Evolutionary conservation across 1,284 basidiomycete genomes (phyloP).

Genomic region (Athelia sp.): DNA sequence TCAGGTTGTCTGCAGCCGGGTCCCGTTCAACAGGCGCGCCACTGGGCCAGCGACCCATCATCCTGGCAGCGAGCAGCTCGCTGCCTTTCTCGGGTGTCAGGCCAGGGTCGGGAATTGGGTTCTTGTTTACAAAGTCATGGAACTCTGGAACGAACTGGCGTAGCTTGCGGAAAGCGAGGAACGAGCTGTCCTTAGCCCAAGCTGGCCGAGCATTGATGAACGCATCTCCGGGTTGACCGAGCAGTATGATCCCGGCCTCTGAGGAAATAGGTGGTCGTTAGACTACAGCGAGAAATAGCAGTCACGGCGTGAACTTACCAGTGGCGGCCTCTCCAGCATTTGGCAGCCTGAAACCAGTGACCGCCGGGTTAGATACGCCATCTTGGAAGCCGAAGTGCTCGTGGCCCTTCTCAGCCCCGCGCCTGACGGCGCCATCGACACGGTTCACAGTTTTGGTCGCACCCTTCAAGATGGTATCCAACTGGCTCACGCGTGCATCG

Average conservation of each 20-base stretch:
- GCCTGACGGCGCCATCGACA: neutral
- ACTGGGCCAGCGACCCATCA: slow-evolving; percentile 59
- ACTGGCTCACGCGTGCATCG: neutral
- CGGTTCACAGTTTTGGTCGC: neutral
- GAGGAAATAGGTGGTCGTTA: too few relatives aligned
- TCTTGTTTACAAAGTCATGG: slow-evolving; percentile 39
- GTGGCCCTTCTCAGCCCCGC: neutral
- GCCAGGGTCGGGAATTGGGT: slow-evolving; percentile 32
- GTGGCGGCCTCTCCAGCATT: neutral
- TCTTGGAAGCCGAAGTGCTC: slow-evolving; percentile 36
- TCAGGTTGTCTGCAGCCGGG: slow-evolving; percentile 36
- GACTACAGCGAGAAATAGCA: too few relatives aligned
- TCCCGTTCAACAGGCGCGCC: slow-evolving; percentile 43
- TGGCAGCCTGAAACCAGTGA: slow-evolving; percentile 29
- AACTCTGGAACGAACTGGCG: slow-evolving; percentile 53
- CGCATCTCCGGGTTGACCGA: slow-evolving; percentile 31
- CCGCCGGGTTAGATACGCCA: slow-evolving; percentile 40
- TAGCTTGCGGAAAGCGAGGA: slow-evolving; percentile 52
- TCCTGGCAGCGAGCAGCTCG: slow-evolving; percentile 44
- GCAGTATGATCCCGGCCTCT: slow-evolving; percentile 35
- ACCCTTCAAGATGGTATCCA: neutral
- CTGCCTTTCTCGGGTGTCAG: slow-evolving; percentile 34
- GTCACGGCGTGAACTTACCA: neutral
- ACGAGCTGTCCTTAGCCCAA: slow-evolving; percentile 49
- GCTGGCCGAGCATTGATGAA: slow-evolving; percentile 27